These are phyloP conservation scores for Nymphaea colorata DNA, from an alignment of 164 flowering plant species.

Conservation along the genomic window DNA sequence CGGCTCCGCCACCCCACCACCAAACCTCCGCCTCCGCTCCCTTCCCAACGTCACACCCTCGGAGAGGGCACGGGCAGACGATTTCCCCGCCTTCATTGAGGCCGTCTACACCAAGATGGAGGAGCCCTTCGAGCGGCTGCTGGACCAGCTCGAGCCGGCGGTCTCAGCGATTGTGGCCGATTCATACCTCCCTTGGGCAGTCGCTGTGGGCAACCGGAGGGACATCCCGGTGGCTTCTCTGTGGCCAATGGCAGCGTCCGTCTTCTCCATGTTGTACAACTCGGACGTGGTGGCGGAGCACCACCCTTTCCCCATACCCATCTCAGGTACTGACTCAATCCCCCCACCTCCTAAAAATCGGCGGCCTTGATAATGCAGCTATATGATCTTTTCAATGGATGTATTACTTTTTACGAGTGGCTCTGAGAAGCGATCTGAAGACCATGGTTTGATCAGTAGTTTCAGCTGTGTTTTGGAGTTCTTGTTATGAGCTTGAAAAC, in stretches of 20 bases:
- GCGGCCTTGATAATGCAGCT: too few species aligned
- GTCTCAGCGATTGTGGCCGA: conserved; percentile 35
- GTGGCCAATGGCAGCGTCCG: conserved; percentile 36
- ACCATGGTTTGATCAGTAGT: too few species aligned
- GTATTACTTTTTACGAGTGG: too few species aligned
- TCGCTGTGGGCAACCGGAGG: conserved; percentile 28
- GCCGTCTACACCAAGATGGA: conserved; percentile 45
- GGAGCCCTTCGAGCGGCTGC: conserved; percentile 41
- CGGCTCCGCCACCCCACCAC: conserved; percentile 20
- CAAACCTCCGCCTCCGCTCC: conserved; percentile 28
- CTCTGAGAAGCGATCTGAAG: too few species aligned
- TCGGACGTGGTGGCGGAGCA: conserved; percentile 23
- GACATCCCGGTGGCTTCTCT: conserved; percentile 43
- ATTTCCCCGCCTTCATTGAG: conserved; percentile 33
- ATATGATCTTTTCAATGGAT: too few species aligned
- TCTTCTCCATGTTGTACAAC: conserved; percentile 27
- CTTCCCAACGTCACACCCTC: conserved; percentile 79
- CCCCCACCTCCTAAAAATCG: too few species aligned
- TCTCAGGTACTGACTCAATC: neutral
- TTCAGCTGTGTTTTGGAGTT: too few species aligned
- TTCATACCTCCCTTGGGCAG: conserved; percentile 32
- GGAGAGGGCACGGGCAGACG: conserved; percentile 35
- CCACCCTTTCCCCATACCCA: conserved; percentile 19
- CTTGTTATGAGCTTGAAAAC: too few species aligned
- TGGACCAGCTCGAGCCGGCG: conserved; percentile 26